Percentiles rank a stretch among this genome's conserved stretches.
Conservation (phyloP, 768 basidiomycete species). For the Tylopilus sp. region DNA sequence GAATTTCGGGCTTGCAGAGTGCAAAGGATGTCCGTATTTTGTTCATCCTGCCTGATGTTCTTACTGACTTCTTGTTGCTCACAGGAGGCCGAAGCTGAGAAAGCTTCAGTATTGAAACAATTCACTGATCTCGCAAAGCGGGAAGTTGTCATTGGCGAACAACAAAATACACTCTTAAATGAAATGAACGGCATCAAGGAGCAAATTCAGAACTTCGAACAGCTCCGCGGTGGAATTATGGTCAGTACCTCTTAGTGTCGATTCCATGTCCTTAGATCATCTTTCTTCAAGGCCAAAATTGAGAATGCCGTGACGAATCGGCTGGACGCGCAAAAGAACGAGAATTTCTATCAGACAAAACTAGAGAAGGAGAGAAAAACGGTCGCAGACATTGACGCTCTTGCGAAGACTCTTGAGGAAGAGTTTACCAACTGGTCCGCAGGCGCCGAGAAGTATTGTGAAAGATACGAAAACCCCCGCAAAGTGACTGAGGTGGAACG, state of each 20-base stretch:
- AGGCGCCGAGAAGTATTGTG: slow-evolving; percentile 62
- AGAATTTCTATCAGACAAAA: slow-evolving; percentile 50
- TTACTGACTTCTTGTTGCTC: slow-evolving; percentile 2
- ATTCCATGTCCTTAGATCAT: neutral
- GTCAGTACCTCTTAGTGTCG: slow-evolving; percentile 35
- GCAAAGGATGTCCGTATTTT: slow-evolving; percentile 47
- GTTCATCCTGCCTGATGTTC: neutral
- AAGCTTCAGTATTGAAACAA: slow-evolving; percentile 45
- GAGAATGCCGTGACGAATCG: slow-evolving; percentile 48
- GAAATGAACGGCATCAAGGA: slow-evolving; percentile 45
- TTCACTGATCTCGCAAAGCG: slow-evolving; percentile 43
- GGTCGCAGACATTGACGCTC: slow-evolving; percentile 43
- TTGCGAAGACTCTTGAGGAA: slow-evolving; percentile 48
- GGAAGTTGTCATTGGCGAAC: slow-evolving; percentile 46
- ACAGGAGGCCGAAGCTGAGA: slow-evolving; percentile 58
- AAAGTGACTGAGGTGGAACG: slow-evolving; percentile 53
- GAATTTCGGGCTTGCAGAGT: slow-evolving; percentile 53
- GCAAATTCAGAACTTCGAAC: slow-evolving; percentile 51
- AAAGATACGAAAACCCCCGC: slow-evolving; percentile 54
- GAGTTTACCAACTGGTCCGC: slow-evolving; percentile 69
- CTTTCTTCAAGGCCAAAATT: slow-evolving; percentile 43
- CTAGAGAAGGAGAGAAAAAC: slow-evolving; percentile 46
- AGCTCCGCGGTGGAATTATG: slow-evolving; percentile 37
- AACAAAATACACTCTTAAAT: slow-evolving; percentile 40
- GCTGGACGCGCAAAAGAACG: slow-evolving; percentile 46